Percentiles rank a stretch among this genome's conserved stretches.
These are phyloP conservation scores for Cucumis cinereus DNA, from an alignment of 306 rosid species.

Conservation along the genomic window DNA sequence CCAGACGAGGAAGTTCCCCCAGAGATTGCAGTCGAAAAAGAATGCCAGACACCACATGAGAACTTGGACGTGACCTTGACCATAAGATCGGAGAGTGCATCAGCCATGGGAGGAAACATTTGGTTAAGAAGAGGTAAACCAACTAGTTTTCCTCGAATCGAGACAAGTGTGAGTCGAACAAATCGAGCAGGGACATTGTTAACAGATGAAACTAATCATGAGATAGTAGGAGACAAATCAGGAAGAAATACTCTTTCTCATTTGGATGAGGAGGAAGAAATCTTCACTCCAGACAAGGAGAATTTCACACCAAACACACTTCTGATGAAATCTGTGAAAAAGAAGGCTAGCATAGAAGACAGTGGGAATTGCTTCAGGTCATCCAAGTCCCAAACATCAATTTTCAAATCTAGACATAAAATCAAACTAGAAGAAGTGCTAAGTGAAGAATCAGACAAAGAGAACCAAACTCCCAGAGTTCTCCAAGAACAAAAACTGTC, in stretches of 20 bases:
- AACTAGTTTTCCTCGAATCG: conserved; percentile 38
- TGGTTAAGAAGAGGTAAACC: conserved; percentile 65
- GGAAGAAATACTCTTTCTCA: conserved; percentile 20
- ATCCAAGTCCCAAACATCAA: conserved; percentile 19
- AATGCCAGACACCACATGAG: conserved; percentile 18
- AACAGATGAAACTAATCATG: conserved; percentile 19
- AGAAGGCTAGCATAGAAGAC: conserved; percentile 32
- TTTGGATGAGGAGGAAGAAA: conserved; percentile 32
- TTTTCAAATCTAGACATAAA: conserved; percentile 14
- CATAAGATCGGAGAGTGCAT: conserved; percentile 14
- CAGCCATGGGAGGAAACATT: conserved; percentile 19
- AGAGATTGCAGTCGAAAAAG: conserved; percentile 13
- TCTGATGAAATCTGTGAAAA: conserved; percentile 26
- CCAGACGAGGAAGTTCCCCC: conserved; percentile 10
- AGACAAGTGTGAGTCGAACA: conserved; percentile 25
- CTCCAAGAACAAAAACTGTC: conserved; percentile 21
- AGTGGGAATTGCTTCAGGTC: conserved; percentile 24
- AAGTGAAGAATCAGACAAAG: conserved; percentile 26
- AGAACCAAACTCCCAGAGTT: conserved; percentile 29
- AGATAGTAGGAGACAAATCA: conserved; percentile 8
- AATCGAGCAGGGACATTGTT: conserved; percentile 4
- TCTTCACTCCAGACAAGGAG: conserved; percentile 52
- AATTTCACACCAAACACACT: conserved; percentile 46
- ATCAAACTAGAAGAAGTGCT: conserved; percentile 19
- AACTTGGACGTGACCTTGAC: conserved; percentile 11